These are phyloP conservation scores for Mycena citricolor DNA, from an alignment of 1,284 basidiomycete genomes.

Conservation along the genomic window DNA sequence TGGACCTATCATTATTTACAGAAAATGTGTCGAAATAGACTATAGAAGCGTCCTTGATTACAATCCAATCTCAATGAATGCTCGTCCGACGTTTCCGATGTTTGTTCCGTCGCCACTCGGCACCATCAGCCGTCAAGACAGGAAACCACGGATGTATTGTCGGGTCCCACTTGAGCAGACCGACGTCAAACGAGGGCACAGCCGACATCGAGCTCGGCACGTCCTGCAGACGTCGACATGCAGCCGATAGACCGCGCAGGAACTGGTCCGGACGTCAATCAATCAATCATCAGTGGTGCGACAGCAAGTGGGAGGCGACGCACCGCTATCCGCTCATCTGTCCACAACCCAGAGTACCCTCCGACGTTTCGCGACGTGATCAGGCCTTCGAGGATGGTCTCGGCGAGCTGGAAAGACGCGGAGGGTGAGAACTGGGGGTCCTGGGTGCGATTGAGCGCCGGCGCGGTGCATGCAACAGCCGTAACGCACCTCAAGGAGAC, in stretches of 20 bases:
- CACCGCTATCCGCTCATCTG: constrained; percentile 34
- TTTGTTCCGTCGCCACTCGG: constrained; percentile 21
- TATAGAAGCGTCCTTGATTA: constrained; percentile 11
- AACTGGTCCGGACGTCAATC: constrained; percentile 24
- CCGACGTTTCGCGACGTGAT: constrained; percentile 27
- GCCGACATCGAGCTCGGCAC: constrained; percentile 29
- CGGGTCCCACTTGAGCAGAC: constrained; percentile 33
- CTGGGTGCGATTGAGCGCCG: constrained; percentile 24
- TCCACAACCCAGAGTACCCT: constrained; percentile 40
- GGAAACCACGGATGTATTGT: constrained; percentile 37
- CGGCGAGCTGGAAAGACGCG: constrained; percentile 41
- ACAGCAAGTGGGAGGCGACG: not conserved
- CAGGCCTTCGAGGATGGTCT: constrained; percentile 35
- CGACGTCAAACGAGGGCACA: constrained; percentile 30
- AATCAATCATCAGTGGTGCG: not conserved
- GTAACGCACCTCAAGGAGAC: constrained; percentile 35
- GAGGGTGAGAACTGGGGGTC: constrained; percentile 37
- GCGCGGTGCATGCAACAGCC: not conserved
- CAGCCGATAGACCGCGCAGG: constrained; percentile 25
- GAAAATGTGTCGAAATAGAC: too few relatives aligned
- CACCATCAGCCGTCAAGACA: constrained; percentile 20
- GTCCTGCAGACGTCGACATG: constrained; percentile 28
- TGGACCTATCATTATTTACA: too few relatives aligned
- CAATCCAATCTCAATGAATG: constrained; percentile 3
- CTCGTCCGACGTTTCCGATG: too few relatives aligned